A percentile compares a stretch with the other conserved stretches of the same genome.
Evolutionary conservation across 192 early-diverging fungal species (phyloP).

Genomic region (Oehlia diaphana): DNA sequence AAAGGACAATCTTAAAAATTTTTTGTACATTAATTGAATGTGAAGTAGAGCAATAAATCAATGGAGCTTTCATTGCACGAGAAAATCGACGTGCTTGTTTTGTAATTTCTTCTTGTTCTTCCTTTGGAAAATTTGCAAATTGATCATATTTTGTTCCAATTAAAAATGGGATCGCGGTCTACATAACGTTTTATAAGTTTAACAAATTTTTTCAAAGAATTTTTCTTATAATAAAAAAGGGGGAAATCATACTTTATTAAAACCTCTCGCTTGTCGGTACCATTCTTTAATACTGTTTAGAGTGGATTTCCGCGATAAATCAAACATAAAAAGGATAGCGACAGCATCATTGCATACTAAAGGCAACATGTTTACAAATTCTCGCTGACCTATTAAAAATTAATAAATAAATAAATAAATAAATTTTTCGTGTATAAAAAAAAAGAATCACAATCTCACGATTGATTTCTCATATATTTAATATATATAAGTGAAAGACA

Average conservation of each 20-base stretch:
- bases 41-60: slow-evolving; percentile 93
- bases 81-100: slow-evolving; percentile 89
- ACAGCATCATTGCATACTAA: slow-evolving; percentile 96
- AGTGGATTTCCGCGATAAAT: slow-evolving; percentile 86
- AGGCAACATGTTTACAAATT: slow-evolving; percentile 97
- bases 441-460: background rate
- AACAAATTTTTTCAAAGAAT: background rate
- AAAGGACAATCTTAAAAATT: slow-evolving; percentile 95
- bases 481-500: slow-evolving; percentile 10
- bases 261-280: slow-evolving; percentile 93
- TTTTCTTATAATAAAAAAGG: background rate
- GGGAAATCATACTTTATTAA: slow-evolving; percentile 74
- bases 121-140: slow-evolving; percentile 79
- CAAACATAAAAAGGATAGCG: slow-evolving; percentile 96
- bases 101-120: slow-evolving; percentile 92
- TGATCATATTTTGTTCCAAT: slow-evolving; percentile 97
- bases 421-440: background rate
- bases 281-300: slow-evolving; percentile 94
- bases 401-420: background rate
- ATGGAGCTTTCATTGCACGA: slow-evolving; percentile 90
- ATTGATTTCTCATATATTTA: background rate
- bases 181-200: background rate
- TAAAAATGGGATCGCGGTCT: slow-evolving; percentile 92
- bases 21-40: slow-evolving; percentile 96
- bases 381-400: slow-evolving; percentile 72